A percentile compares a stretch with the other conserved stretches of the same genome.
Conservation (phyloP, 805 yeast species). For the Priceomyces melissophilus region DNA sequence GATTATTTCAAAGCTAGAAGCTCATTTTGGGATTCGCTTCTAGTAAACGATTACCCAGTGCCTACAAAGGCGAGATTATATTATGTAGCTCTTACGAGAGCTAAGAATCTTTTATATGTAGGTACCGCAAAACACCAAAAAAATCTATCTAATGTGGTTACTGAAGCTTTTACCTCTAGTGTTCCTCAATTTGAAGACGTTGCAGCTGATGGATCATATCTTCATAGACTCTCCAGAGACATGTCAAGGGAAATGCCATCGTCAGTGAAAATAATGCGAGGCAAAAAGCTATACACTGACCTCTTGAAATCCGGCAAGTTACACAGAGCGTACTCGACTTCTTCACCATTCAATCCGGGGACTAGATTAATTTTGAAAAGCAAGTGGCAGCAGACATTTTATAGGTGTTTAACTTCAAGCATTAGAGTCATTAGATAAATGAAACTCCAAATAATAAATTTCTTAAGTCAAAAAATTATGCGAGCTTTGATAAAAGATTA, state of each 20-base stretch:
- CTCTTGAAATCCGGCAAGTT: slow-evolving; percentile 1
- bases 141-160: slow-evolving; percentile 5
- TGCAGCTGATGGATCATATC: neutral
- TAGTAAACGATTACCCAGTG: slow-evolving; percentile 9
- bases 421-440: neutral
- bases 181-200: slow-evolving; percentile 9
- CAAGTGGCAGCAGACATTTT: neutral
- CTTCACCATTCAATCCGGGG: too few species aligned
- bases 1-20: slow-evolving; percentile 3
- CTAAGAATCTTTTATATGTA: slow-evolving; percentile 44
- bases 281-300: slow-evolving; percentile 3
- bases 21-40: slow-evolving; percentile 13
- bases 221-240: slow-evolving; percentile 9
- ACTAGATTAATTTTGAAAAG: too few species aligned
- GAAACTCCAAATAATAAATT: too few species aligned
- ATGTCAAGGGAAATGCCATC: slow-evolving; percentile 10
- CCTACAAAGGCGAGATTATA: slow-evolving; percentile 39
- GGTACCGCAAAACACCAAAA: slow-evolving; percentile 13
- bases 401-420: neutral
- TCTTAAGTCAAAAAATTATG: slow-evolving; percentile 5
- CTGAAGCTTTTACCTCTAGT: slow-evolving; percentile 9
- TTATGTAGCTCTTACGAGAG: slow-evolving; percentile 69
- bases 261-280: slow-evolving; percentile 4
- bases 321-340: neutral
- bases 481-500: slow-evolving; percentile 31